Conservation (phyloP, 345 rosid species). For the Hypericum perforatum region DNA sequence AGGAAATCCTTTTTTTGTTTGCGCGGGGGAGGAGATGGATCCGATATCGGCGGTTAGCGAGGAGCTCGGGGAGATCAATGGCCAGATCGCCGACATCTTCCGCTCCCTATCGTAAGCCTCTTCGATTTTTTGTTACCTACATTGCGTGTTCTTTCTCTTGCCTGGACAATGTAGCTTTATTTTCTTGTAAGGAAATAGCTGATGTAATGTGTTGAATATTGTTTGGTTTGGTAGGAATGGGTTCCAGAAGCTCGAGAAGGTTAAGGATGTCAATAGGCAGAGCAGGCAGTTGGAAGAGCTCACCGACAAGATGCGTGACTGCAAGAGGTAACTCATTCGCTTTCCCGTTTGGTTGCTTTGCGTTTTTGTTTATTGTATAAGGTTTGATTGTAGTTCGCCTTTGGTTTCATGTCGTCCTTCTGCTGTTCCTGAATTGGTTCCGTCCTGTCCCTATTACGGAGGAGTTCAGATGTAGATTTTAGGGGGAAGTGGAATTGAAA, state of each 20-base stretch:
- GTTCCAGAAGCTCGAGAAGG: slow-evolving; percentile 23
- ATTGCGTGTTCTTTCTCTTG: not conserved
- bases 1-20: too few relatives aligned
- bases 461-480: too few relatives aligned
- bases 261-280: slow-evolving; percentile 23
- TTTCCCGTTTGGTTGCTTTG: not conserved
- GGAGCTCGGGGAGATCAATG: slow-evolving; percentile 78
- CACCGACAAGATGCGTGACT: slow-evolving; percentile 20
- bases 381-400: too few relatives aligned
- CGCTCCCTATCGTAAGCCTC: slow-evolving; percentile 73
- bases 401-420: too few relatives aligned
- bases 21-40: slow-evolving; percentile 34
- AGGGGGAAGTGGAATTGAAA: too few relatives aligned
- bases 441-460: too few relatives aligned
- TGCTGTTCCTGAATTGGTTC: too few relatives aligned
- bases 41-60: slow-evolving; percentile 56
- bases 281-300: slow-evolving; percentile 26
- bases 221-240: slow-evolving; percentile 17
- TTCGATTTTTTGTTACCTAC: not conserved
- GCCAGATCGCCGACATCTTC: slow-evolving; percentile 74
- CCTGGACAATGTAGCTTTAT: not conserved
- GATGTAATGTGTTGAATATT: not conserved
- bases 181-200: not conserved
- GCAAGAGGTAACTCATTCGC: slow-evolving; percentile 17
- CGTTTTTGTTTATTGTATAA: not conserved